Base-by-base conservation (phyloP, 2,329 filamentous ascomycete species). In the Pseudocercospora pini-densiflorae region DNA sequence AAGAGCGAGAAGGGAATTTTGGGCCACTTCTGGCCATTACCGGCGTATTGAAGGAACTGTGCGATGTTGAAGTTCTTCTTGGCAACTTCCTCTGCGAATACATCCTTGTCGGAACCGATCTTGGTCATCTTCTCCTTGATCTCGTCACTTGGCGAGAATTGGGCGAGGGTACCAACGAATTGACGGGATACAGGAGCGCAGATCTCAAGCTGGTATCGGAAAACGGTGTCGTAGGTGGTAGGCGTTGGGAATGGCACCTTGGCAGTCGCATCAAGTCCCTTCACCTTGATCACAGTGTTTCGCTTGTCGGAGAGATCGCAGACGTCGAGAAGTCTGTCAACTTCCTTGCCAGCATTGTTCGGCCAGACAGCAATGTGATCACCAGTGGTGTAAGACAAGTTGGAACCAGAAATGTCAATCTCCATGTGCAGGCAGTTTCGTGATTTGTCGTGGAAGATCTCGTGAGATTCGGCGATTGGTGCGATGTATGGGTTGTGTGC, bases 361-460 rank as follows among this genome's bases (percentile, higher is more conserved):
- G 96, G 95, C 96, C 96, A 99, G 75, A 99, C 83, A 49, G 95
- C 95, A 76, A 99, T 92, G 80, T 99, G 96, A 78, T 99, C 96
- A 78, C 95, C 95, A 61, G 95, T 99, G 74, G 96, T 93, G 84
- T 99, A 99, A 53, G 87, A 89, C 69, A 99, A 85, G 79, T 96
- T 97, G 61, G 94, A 97, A 73, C 89, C 92, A 75, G 90, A 91
- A 73, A 99, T 88, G 77, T 96, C 93, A 70, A 99, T 89, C 80
- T 99, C 96, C 87, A 98, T 89, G 81, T 99, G 96, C 72, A 99
- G 85, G 78, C 95, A 99, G 84, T 98, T 97, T 68, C 96, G 88
- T 76, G 93, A 92, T 80, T 93, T 92, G 80, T 92, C 90, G 59
- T 86, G 90, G 83, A 99, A 99, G 12, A 99, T 79, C 81, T 99